Conservation (phyloP, 2,329 filamentous ascomycete species). For the Neoarthrinium moseri region DNA sequence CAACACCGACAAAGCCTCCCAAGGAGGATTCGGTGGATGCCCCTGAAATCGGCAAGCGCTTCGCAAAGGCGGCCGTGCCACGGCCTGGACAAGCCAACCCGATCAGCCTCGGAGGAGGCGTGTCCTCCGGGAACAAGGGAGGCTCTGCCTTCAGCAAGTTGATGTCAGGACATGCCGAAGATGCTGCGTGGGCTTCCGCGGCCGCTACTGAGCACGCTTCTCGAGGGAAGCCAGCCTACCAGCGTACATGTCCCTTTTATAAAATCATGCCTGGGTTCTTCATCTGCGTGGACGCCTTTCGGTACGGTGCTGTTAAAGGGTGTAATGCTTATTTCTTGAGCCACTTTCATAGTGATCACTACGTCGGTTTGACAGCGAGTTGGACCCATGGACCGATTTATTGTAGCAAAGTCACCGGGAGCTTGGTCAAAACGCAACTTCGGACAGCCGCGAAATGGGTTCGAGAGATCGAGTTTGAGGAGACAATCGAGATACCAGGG, state of each 20-base stretch:
- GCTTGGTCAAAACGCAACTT: constrained; percentile 83
- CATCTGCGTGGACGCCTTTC: constrained; percentile 93
- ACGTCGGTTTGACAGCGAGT: constrained; percentile 81
- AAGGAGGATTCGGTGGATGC: constrained; percentile 31
- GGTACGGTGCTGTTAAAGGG: constrained; percentile 89
- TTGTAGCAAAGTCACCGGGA: constrained; percentile 89
- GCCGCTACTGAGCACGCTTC: constrained; percentile 76
- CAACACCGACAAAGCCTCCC: constrained; percentile 21
- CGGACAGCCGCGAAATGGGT: constrained; percentile 85
- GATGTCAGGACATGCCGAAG: constrained; percentile 90
- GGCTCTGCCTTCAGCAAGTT: constrained; percentile 85
- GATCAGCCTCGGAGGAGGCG: constrained; percentile 51
- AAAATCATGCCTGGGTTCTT: constrained; percentile 93
- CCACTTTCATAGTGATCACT: constrained; percentile 98
- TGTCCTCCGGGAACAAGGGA: constrained; percentile 26
- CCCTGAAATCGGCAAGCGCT: constrained; percentile 52
- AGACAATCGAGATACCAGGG: constrained; percentile 72
- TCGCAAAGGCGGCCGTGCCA: constrained; percentile 67
- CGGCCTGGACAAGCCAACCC: constrained; percentile 81
- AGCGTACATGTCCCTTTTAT: constrained; percentile 95
- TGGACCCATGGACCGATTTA: constrained; percentile 97
- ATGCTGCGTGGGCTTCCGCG: constrained; percentile 84
- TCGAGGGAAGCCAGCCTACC: constrained; percentile 80
- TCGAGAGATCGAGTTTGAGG: constrained; percentile 81
- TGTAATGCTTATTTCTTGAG: constrained; percentile 95